phyloP scores from a whole-genome alignment of 371 early-diverging fungal species.

The Cokeromyces recurvatus region DNA sequence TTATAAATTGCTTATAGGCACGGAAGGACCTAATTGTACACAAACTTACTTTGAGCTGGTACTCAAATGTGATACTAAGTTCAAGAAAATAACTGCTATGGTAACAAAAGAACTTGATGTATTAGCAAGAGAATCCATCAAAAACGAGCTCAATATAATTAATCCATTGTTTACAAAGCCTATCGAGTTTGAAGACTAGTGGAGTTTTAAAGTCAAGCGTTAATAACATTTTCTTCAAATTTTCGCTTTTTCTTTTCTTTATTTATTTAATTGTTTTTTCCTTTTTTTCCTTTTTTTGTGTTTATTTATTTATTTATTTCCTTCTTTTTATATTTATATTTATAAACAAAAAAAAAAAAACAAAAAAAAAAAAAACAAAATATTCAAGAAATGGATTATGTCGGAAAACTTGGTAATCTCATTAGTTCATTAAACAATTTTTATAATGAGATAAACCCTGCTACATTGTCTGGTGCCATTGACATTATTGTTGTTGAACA shows the following conservation, averaged over 20 bases:
- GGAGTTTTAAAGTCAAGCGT: no score
- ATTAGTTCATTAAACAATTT: constrained; percentile 83
- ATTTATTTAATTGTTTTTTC: not conserved
- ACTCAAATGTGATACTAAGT: constrained; percentile 51
- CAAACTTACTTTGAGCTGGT: constrained; percentile 51
- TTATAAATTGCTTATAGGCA: constrained; percentile 39
- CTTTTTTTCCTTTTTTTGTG: not conserved
- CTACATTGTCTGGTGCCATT: constrained; percentile 97
- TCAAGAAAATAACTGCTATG: constrained; percentile 52
- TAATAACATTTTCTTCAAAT: no score
- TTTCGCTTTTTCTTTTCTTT: not conserved
- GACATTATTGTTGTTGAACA: constrained; percentile 95
- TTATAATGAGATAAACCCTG: constrained; percentile 96
- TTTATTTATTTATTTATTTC: not conserved
- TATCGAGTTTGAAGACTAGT: constrained; percentile 39
- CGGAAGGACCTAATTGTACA: constrained; percentile 33
- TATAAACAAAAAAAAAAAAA: no score
- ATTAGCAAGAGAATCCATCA: constrained; percentile 49
- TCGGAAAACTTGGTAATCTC: constrained; percentile 32
- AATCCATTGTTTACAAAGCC: constrained; percentile 45
- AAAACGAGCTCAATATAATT: constrained; percentile 47
- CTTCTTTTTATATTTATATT: not conserved
- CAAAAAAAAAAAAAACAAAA: no score
- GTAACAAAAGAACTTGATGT: constrained; percentile 54
- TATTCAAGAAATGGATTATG: constrained; percentile 24